phyloP scores from a whole-genome alignment of 208 protist genomes.

The Vickermania spadyakhi region DNA sequence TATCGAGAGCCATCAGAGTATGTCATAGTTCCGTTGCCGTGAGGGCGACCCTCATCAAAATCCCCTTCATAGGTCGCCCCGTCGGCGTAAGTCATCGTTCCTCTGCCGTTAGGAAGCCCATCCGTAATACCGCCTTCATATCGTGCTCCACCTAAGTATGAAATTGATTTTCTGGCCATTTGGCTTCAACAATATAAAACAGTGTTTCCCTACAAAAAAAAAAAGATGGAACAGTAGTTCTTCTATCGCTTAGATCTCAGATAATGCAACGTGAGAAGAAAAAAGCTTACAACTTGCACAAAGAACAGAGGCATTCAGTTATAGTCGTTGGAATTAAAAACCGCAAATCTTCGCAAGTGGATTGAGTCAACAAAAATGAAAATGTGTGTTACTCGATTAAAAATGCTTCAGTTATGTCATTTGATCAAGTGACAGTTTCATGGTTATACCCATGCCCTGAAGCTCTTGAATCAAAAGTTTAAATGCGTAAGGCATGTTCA shows the following conservation, averaged over 20 bases:
- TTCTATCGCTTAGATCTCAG: no score
- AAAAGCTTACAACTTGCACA: no score
- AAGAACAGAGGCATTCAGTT: no score
- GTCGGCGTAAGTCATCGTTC: neutral
- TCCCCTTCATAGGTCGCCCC: neutral
- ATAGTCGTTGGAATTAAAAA: no score
- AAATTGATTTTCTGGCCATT: neutral
- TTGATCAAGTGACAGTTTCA: slow-evolving; percentile 34
- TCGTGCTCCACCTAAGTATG: neutral
- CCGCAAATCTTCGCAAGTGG: no score
- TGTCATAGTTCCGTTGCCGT: neutral
- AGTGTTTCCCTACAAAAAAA: no score
- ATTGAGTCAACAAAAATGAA: no score
- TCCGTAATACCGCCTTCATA: neutral
- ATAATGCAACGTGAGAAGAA: no score
- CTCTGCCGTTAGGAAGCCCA: neutral
- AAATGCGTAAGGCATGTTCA: slow-evolving; percentile 99
- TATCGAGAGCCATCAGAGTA: neutral
- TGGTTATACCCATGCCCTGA: slow-evolving; percentile 96
- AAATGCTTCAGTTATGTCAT: no score
- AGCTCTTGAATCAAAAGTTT: slow-evolving; percentile 99
- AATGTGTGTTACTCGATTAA: no score
- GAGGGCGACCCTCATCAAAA: neutral
- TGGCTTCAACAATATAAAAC: no score
- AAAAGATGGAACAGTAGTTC: no score